Conservation (phyloP, 306 rosid genomes). For the Quillaja saponaria region DNA sequence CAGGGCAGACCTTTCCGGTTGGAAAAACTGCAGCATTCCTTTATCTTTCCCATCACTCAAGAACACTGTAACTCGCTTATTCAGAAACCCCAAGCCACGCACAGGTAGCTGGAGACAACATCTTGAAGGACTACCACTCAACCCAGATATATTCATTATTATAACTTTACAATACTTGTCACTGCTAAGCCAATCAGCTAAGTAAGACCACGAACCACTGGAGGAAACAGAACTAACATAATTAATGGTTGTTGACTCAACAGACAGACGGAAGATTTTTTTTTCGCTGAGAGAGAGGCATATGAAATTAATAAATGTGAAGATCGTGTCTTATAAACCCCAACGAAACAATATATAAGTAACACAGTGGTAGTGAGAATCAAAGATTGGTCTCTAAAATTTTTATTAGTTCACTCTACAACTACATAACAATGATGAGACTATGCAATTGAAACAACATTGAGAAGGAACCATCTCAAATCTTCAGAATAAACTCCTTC, state of each 20-base stretch:
- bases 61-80: constrained; percentile 29
- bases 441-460: not conserved
- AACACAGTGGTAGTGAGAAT: not conserved
- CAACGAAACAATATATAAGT: not conserved
- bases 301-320: too few relatives aligned
- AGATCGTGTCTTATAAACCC: constrained; percentile 3
- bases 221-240: constrained; percentile 18
- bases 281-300: too few relatives aligned
- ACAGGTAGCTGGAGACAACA: constrained; percentile 50
- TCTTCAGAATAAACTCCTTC: not conserved
- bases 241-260: not conserved
- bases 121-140: constrained; percentile 60
- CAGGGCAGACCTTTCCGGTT: constrained; percentile 52
- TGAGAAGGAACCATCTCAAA: not conserved
- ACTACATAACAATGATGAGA: not conserved
- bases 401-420: not conserved
- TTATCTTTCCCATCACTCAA: constrained; percentile 31
- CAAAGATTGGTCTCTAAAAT: not conserved
- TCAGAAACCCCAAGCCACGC: constrained; percentile 27
- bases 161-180: constrained; percentile 2
- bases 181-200: constrained; percentile 5
- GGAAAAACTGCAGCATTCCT: constrained; percentile 34
- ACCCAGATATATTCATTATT: constrained; percentile 60
- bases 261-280: not conserved
- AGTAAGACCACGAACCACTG: constrained; percentile 15